Conservation (phyloP, 2,329 filamentous ascomycete species). For the Colletotrichum endophyticum region DNA sequence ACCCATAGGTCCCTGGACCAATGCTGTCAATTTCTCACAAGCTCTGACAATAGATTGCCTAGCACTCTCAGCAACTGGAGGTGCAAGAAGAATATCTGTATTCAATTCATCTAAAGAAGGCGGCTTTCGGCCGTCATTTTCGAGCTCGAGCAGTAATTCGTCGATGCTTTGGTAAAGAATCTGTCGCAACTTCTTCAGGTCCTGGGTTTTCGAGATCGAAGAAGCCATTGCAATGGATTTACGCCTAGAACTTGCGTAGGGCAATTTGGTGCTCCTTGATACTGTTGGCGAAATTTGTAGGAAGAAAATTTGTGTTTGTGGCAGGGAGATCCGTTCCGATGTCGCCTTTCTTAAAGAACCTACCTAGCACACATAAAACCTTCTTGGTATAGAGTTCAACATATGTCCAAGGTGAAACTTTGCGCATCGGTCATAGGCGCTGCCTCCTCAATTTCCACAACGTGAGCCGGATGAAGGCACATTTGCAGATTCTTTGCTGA, state of each 20-base stretch:
- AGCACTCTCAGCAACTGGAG: background rate
- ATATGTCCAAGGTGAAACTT: background rate
- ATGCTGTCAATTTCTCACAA: background rate
- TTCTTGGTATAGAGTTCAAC: background rate
- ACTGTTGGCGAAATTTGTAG: background rate
- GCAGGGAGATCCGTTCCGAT: accelerated
- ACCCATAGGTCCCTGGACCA: background rate
- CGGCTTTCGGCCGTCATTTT: background rate
- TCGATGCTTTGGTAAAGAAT: background rate
- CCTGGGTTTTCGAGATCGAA: background rate
- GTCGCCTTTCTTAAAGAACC: background rate
- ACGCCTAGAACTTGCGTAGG: background rate
- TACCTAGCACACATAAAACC: background rate
- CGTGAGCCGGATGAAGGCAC: accelerated
- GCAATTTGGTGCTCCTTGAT: background rate
- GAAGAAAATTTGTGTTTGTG: background rate
- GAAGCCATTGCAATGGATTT: background rate
- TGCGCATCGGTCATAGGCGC: background rate
- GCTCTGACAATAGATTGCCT: background rate
- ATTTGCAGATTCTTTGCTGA: background rate
- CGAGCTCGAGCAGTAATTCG: background rate
- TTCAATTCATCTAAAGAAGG: background rate
- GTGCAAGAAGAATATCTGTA: background rate
- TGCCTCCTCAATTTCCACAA: background rate
- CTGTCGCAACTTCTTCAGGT: background rate